These are phyloP conservation scores for Aureobasidium leucospermi DNA, from an alignment of 2,329 filamentous ascomycete genomes.

Conservation along the genomic window DNA sequence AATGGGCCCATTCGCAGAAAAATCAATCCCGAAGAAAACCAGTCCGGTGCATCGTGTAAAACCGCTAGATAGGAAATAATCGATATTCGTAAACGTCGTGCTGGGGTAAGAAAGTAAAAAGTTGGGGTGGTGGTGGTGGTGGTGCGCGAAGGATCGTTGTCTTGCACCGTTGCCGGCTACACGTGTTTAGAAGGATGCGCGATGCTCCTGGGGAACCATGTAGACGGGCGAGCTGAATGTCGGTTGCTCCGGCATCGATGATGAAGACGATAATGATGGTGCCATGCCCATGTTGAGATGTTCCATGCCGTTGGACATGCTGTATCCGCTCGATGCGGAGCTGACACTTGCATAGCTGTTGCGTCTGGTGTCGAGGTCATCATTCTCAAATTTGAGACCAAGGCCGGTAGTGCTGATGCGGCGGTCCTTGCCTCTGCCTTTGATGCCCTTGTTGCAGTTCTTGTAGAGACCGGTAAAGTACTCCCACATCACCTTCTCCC, in stretches of 20 bases:
- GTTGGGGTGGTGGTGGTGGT: background rate
- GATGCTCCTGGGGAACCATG: conserved; percentile 2
- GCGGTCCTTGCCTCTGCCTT: conserved; percentile 82
- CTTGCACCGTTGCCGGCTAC: background rate
- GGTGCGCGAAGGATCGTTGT: background rate
- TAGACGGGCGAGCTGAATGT: conserved; percentile 3
- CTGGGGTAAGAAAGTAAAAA: background rate
- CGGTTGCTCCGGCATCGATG: background rate
- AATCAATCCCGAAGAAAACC: background rate
- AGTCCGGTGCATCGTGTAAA: background rate
- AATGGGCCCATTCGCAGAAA: background rate
- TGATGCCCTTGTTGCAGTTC: conserved; percentile 97
- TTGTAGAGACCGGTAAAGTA: conserved; percentile 89
- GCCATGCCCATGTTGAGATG: conserved; percentile 7
- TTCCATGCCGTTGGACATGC: background rate
- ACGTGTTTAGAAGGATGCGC: conserved; percentile 5
- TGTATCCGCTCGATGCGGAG: conserved; percentile 8
- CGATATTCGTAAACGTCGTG: conserved; percentile 10
- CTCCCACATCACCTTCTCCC: conserved; percentile 71
- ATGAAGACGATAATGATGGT: background rate
- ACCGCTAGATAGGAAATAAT: conserved; percentile 1
- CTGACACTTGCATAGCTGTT: conserved; percentile 12
- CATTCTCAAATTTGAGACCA: conserved; percentile 1
- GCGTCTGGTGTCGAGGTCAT: conserved; percentile 1
- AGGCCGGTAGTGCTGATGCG: conserved; percentile 44